These are phyloP conservation scores for Coniophora puteana DNA, from an alignment of 1,284 basidiomycete species.

Conservation along the genomic window DNA sequence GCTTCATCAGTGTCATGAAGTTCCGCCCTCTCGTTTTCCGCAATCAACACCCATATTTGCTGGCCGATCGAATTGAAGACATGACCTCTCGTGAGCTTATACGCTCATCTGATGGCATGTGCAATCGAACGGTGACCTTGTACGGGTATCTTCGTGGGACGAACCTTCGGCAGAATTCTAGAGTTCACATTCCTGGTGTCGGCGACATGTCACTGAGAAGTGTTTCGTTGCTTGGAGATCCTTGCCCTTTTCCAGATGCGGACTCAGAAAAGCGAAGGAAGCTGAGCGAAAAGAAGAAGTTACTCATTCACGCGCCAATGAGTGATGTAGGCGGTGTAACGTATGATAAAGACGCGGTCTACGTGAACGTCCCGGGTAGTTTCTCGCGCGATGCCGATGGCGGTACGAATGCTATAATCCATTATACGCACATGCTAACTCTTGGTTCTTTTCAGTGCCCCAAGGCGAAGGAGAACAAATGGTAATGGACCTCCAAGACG, in stretches of 20 bases:
- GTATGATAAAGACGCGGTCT: conserved; percentile 99
- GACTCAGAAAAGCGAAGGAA: conserved; percentile 92
- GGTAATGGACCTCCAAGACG: conserved; percentile 96
- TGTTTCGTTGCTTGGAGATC: conserved; percentile 81
- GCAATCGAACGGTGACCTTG: conserved; percentile 86
- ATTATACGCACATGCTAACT: conserved; percentile 10
- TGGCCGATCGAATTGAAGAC: conserved; percentile 96
- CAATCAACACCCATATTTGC: conserved; percentile 92
- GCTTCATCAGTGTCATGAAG: conserved; percentile 98
- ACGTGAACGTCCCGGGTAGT: conserved; percentile 94
- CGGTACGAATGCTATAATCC: conserved; percentile 35
- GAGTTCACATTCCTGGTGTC: conserved; percentile 93
- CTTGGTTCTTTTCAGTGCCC: conserved; percentile 42
- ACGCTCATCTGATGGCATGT: conserved; percentile 77
- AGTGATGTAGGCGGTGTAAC: conserved; percentile 96
- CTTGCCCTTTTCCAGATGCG: conserved; percentile 90
- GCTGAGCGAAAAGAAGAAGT: conserved; percentile 92
- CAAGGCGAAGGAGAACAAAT: conserved; percentile 95
- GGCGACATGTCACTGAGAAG: conserved; percentile 81
- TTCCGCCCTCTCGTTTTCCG: conserved; percentile 97
- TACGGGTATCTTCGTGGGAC: conserved; percentile 96
- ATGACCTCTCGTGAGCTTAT: conserved; percentile 87
- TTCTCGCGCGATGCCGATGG: conserved; percentile 74
- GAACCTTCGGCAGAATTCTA: conserved; percentile 78
- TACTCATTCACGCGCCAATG: conserved; percentile 96